A percentile compares a stretch with the other conserved stretches of the same genome.
Conservation (phyloP, 345 rosid genomes). For the Stellera chamaejasme region DNA sequence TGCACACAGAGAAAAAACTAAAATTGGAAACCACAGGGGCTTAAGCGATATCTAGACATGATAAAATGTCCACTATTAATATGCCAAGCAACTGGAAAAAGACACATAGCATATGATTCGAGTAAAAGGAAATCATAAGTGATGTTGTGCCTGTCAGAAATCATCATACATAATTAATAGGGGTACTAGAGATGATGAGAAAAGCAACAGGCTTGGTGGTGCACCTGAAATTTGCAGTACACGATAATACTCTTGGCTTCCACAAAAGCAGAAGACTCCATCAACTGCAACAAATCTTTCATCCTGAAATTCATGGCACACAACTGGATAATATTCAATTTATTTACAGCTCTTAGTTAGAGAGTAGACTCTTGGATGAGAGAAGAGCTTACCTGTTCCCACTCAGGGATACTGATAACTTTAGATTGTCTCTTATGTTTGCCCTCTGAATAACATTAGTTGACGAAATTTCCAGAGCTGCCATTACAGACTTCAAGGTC, state of each 20-base stretch:
- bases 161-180: constrained; percentile 1
- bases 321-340: constrained; percentile 2
- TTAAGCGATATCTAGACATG: neutral
- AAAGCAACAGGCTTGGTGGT: constrained; percentile 1
- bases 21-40: neutral
- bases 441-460: constrained; percentile 67
- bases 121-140: neutral
- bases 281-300: constrained; percentile 73
- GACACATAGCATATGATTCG: neutral
- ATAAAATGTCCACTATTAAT: neutral
- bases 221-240: constrained; percentile 97
- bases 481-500: constrained; percentile 73
- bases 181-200: constrained; percentile 6
- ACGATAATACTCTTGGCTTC: constrained; percentile 73
- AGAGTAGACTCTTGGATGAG: constrained; percentile 9
- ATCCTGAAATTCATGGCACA: constrained; percentile 36
- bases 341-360: neutral
- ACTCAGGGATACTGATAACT: constrained; percentile 67
- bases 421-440: constrained; percentile 62
- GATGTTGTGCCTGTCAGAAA: neutral
- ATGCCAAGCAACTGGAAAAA: neutral
- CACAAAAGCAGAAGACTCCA: constrained; percentile 56
- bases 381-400: constrained; percentile 55
- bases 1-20: too few species aligned
- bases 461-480: constrained; percentile 77